These are phyloP conservation scores for Lasiosphaeria ovina DNA, from an alignment of 495 filamentous ascomycete species.

Conservation along the genomic window DNA sequence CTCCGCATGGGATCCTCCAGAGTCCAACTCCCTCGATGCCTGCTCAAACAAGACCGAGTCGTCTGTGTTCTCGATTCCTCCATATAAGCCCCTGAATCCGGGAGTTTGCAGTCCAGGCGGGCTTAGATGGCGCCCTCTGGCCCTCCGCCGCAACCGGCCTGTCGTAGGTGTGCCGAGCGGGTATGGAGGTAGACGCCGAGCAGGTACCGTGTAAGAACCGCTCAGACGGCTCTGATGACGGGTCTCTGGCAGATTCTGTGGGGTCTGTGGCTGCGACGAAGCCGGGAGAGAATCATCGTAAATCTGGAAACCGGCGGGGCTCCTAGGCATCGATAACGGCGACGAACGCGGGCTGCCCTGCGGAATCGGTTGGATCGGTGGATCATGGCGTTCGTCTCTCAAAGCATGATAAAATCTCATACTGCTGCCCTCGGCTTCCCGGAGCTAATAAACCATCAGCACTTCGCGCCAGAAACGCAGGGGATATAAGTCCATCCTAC, in stretches of 20 bases:
- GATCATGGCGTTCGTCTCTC: neutral
- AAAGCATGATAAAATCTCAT: too few relatives aligned
- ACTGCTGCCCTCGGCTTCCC: too few relatives aligned
- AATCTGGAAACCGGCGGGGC: conserved; percentile 23
- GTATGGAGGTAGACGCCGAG: conserved; percentile 20
- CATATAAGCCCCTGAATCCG: conserved; percentile 45
- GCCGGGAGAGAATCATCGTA: conserved; percentile 54
- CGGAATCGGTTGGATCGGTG: neutral
- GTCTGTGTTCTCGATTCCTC: conserved; percentile 47
- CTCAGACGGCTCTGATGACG: conserved; percentile 47
- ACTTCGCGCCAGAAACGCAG: too few relatives aligned
- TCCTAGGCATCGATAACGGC: neutral
- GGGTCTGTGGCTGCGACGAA: conserved; percentile 55
- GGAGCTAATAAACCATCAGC: too few relatives aligned
- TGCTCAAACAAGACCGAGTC: conserved; percentile 38
- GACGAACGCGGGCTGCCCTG: conserved; percentile 4
- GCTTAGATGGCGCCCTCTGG: conserved; percentile 23
- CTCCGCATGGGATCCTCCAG: neutral
- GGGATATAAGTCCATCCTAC: too few relatives aligned
- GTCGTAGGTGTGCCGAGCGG: conserved; percentile 15
- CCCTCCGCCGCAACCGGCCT: conserved; percentile 14
- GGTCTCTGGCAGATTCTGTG: conserved; percentile 51
- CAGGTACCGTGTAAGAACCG: conserved; percentile 47
- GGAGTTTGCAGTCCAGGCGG: conserved; percentile 36
- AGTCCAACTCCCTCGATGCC: conserved; percentile 15